Evolutionary conservation across 306 rosid genomes (phyloP).

Genomic region (Cicer judaicum): DNA sequence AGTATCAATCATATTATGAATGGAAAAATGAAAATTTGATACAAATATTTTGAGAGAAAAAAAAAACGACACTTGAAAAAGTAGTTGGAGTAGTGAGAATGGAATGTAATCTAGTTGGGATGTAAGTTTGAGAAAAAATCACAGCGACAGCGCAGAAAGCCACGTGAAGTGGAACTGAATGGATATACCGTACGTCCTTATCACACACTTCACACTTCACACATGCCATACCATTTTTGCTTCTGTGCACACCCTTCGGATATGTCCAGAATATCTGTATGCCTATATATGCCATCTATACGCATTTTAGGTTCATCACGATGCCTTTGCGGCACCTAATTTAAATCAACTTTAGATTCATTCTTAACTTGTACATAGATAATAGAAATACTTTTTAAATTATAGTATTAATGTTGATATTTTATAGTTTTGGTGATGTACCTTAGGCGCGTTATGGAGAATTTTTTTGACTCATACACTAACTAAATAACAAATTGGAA

Average conservation of each 20-base stretch:
- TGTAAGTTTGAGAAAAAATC: slow-evolving; percentile 7
- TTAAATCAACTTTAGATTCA: not conserved
- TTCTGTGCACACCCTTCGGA: slow-evolving; percentile 21
- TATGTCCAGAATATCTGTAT: not conserved
- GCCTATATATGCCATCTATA: slow-evolving; percentile 13
- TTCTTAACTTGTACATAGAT: not conserved
- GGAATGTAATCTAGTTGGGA: slow-evolving; percentile 29
- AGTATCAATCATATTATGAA: too few relatives aligned
- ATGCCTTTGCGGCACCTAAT: slow-evolving; percentile 13
- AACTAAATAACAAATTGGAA: too few relatives aligned
- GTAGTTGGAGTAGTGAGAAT: slow-evolving; percentile 7
- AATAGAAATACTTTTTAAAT: not conserved
- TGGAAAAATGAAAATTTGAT: too few relatives aligned
- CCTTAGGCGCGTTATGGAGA: too few relatives aligned
- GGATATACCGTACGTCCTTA: slow-evolving; percentile 36
- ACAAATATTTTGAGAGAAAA: too few relatives aligned
- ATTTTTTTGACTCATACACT: too few relatives aligned
- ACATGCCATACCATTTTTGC: slow-evolving; percentile 42
- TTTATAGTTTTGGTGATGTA: too few relatives aligned
- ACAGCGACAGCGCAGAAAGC: slow-evolving; percentile 41
- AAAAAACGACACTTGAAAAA: too few relatives aligned
- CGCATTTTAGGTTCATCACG: not conserved
- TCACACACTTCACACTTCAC: slow-evolving; percentile 36
- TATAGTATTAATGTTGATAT: not conserved
- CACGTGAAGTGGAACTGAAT: slow-evolving; percentile 47